Evolutionary conservation across 2,329 filamentous ascomycete species (phyloP).

Genomic region (Furcasterigmium furcatum): DNA sequence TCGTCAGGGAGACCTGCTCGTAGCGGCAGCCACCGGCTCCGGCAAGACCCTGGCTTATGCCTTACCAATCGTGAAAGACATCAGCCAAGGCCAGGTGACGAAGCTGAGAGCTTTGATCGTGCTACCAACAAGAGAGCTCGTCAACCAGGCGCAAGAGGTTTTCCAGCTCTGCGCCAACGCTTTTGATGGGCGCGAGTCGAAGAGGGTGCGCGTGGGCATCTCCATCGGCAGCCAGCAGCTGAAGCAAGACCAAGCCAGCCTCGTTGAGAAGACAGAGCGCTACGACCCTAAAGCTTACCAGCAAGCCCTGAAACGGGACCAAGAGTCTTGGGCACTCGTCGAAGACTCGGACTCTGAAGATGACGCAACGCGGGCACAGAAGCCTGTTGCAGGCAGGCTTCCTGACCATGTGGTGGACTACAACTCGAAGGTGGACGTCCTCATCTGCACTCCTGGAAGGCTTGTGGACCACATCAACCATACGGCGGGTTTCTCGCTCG

Average conservation of each 20-base stretch:
- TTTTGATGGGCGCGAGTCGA: constrained; percentile 52
- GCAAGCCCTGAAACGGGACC: constrained; percentile 34
- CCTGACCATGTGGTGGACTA: constrained; percentile 63
- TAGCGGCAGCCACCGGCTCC: constrained; percentile 91
- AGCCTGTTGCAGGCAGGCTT: constrained; percentile 25
- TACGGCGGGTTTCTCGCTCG: constrained; percentile 77
- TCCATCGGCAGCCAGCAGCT: constrained; percentile 80
- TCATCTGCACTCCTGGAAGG: constrained; percentile 88
- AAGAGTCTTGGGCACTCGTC: constrained; percentile 38
- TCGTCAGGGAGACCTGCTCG: constrained; percentile 73
- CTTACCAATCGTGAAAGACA: constrained; percentile 75
- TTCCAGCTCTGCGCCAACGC: constrained; percentile 71
- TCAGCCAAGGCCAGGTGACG: constrained; percentile 63
- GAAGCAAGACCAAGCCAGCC: constrained; percentile 53
- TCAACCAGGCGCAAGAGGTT: constrained; percentile 78
- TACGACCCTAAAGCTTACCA: constrained; percentile 65
- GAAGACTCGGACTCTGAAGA: constrained; percentile 41
- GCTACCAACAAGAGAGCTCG: constrained; percentile 86
- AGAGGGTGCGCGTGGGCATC: constrained; percentile 73
- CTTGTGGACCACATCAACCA: constrained; percentile 86
- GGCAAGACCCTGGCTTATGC: constrained; percentile 94
- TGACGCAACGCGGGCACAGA: constrained; percentile 30
- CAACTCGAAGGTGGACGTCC: constrained; percentile 74
- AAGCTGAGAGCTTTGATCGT: constrained; percentile 78
- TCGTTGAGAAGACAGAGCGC: constrained; percentile 42